A percentile compares a stretch with the other conserved stretches of the same genome.
These are phyloP conservation scores for Diplodia scrobiculata DNA, from an alignment of 2,329 filamentous ascomycete genomes.

Conservation along the genomic window DNA sequence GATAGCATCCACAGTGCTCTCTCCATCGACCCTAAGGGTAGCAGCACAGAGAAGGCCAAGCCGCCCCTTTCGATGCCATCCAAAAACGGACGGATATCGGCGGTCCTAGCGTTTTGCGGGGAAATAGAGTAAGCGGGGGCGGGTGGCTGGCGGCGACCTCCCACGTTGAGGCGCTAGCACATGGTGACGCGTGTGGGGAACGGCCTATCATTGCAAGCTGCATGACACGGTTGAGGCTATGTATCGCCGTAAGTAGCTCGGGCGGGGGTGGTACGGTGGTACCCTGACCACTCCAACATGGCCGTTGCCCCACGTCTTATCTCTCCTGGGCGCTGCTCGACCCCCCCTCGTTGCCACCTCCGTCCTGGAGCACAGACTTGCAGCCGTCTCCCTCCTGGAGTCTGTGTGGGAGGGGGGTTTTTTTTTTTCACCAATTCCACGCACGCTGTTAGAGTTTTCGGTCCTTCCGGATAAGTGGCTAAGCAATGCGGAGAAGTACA, in stretches of 20 bases:
- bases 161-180: slow-evolving; percentile 16
- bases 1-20: neutral
- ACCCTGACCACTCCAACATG: neutral
- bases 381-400: neutral
- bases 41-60: neutral
- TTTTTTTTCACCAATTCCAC: neutral
- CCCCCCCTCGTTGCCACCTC: neutral
- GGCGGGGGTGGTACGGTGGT: slow-evolving; percentile 11
- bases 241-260: slow-evolving; percentile 10
- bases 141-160: slow-evolving; percentile 22
- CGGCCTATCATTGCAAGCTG: slow-evolving; percentile 4
- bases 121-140: slow-evolving; percentile 28
- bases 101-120: slow-evolving; percentile 24
- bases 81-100: slow-evolving; percentile 1
- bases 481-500: slow-evolving; percentile 1
- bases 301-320: neutral
- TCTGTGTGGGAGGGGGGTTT: no score
- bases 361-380: neutral
- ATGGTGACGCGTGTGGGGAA: slow-evolving; percentile 24
- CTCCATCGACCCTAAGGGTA: neutral
- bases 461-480: neutral
- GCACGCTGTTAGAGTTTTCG: neutral
- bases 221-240: slow-evolving; percentile 19
- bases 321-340: neutral
- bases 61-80: neutral